These are phyloP conservation scores for Penicillium sp. DNA, from an alignment of 2,329 filamentous ascomycete genomes.

Conservation along the genomic window DNA sequence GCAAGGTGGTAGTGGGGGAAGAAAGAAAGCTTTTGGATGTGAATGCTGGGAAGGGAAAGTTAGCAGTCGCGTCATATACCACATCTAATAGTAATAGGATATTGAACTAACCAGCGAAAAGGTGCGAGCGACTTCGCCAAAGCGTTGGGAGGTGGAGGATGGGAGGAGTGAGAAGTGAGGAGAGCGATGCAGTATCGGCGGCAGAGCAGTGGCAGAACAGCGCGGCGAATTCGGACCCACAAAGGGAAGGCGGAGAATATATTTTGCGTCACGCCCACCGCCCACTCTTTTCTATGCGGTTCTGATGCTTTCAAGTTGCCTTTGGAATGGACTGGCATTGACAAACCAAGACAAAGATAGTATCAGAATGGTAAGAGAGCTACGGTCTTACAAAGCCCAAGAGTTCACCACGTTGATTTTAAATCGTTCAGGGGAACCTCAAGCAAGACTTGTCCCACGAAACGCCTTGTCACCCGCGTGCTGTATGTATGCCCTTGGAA, in stretches of 20 bases:
- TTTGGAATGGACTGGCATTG: not conserved
- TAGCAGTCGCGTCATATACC: not conserved
- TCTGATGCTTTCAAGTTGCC: constrained; percentile 1
- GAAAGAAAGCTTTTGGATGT: not conserved
- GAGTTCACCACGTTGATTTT: constrained; percentile 9
- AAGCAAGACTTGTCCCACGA: constrained; percentile 74
- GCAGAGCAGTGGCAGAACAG: constrained; percentile 35
- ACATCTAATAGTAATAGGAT: not conserved
- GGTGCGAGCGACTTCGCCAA: constrained; percentile 5
- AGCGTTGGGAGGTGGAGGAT: constrained; percentile 22
- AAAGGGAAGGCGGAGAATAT: constrained; percentile 40
- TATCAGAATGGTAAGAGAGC: constrained; percentile 1
- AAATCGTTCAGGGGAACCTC: constrained; percentile 42
- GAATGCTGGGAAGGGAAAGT: not conserved
- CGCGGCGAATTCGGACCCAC: constrained; percentile 8
- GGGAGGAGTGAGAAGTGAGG: constrained; percentile 18
- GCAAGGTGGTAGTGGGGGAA: not conserved
- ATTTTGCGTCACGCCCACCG: constrained; percentile 38
- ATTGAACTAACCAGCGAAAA: not conserved
- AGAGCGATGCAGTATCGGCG: constrained; percentile 25
- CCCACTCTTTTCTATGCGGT: constrained; percentile 19
- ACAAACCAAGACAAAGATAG: not conserved
- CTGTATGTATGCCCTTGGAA: constrained; percentile 59
- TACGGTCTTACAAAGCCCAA: not conserved
- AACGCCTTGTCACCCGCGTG: constrained; percentile 83